Evolutionary conservation across 2,329 filamentous ascomycete genomes (phyloP).

Genomic region (Orbilia oligospora): DNA sequence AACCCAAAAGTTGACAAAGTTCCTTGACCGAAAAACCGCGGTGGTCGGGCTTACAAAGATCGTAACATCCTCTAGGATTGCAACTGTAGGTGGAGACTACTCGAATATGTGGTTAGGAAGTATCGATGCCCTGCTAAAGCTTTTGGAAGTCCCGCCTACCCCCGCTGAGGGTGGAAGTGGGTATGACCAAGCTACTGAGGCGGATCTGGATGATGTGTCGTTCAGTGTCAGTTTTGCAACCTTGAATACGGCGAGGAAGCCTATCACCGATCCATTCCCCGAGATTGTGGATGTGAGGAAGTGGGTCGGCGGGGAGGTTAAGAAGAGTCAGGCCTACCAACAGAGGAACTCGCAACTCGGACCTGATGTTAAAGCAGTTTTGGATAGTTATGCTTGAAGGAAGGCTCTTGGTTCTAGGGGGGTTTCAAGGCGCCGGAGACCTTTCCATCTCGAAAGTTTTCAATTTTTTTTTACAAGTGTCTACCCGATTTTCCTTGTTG

Average conservation of each 20-base stretch:
- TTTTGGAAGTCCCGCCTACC: slow-evolving; percentile 90
- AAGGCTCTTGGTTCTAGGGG: no score
- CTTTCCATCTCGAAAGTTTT: neutral
- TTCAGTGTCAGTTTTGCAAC: slow-evolving; percentile 96
- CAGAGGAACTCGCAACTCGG: slow-evolving; percentile 29
- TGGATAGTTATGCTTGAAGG: slow-evolving; percentile 49
- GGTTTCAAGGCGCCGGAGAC: neutral
- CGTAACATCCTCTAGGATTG: slow-evolving; percentile 83
- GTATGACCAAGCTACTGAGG: slow-evolving; percentile 72
- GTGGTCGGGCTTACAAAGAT: slow-evolving; percentile 95
- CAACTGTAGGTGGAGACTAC: slow-evolving; percentile 78
- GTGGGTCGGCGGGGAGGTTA: slow-evolving; percentile 76
- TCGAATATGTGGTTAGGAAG: slow-evolving; percentile 92
- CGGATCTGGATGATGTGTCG: slow-evolving; percentile 92
- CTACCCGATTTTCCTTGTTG: slow-evolving; percentile 5
- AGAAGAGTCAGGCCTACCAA: slow-evolving; percentile 41
- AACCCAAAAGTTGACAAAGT: slow-evolving; percentile 88
- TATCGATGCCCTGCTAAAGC: slow-evolving; percentile 87
- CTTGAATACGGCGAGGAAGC: slow-evolving; percentile 87
- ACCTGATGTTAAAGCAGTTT: slow-evolving; percentile 27
- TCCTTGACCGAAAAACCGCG: slow-evolving; percentile 91
- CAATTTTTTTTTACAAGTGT: neutral
- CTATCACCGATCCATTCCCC: slow-evolving; percentile 83
- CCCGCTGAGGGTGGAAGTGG: slow-evolving; percentile 71
- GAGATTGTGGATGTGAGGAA: slow-evolving; percentile 83